Evolutionary conservation across 192 early-diverging fungal species (phyloP).

Genomic region (Obelidium mucronatum): DNA sequence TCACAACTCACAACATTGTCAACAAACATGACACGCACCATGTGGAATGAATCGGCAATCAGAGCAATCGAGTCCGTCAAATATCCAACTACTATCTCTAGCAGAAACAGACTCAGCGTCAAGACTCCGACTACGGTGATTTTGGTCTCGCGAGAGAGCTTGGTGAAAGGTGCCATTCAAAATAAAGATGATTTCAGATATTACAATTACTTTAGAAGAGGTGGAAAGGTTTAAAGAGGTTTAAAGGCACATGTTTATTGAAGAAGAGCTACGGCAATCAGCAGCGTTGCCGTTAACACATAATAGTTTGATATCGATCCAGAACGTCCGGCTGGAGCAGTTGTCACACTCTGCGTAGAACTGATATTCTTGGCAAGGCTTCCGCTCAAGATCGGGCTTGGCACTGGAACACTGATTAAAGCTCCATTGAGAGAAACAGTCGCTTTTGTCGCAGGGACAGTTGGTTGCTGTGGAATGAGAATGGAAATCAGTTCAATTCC

Average conservation of each 20-base stretch:
- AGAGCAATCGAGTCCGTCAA: constrained; percentile 79
- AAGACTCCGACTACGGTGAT: neutral
- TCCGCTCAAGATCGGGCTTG: neutral
- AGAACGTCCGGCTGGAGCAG: too few relatives aligned
- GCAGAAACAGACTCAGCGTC: constrained; percentile 69
- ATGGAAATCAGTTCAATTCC: too few relatives aligned
- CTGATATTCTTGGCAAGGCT: too few relatives aligned
- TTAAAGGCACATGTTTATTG: too few relatives aligned
- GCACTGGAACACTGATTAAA: neutral
- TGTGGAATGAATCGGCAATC: constrained; percentile 93
- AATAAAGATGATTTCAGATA: too few relatives aligned
- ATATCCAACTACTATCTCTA: constrained; percentile 84
- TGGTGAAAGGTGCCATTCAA: neutral
- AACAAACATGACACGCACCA: constrained; percentile 50
- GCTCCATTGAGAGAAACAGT: neutral
- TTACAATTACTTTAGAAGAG: too few relatives aligned
- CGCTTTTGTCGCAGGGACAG: neutral
- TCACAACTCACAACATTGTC: neutral
- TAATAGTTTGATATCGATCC: too few relatives aligned
- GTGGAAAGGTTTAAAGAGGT: too few relatives aligned
- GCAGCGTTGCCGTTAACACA: too few relatives aligned
- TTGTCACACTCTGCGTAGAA: too few relatives aligned
- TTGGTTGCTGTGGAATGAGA: neutral
- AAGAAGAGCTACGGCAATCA: too few relatives aligned
- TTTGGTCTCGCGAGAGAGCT: neutral